A percentile compares a stretch with the other conserved stretches of the same genome.
Conservation (phyloP, 352 stramenopile species). For the Phytophthora fragariae region DNA sequence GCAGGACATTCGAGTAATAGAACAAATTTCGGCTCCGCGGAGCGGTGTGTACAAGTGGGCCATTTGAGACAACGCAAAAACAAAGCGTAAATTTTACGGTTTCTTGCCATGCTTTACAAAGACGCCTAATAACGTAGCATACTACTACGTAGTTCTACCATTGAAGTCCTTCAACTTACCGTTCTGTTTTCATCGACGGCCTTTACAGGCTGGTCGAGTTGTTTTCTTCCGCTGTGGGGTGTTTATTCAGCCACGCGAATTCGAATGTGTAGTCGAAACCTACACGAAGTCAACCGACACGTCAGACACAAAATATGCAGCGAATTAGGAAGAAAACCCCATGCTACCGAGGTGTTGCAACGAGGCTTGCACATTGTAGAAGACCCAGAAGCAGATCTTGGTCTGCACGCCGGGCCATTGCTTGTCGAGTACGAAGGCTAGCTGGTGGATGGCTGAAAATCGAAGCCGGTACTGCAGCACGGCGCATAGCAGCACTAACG, state of each 20-base stretch:
- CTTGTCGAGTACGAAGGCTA: conserved; percentile 47
- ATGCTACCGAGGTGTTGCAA: conserved; percentile 31
- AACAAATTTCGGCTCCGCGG: too few species aligned
- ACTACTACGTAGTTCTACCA: too few species aligned
- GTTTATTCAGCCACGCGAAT: neutral
- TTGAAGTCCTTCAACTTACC: too few species aligned
- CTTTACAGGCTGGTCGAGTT: neutral
- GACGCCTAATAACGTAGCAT: too few species aligned
- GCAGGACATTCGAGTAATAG: too few species aligned
- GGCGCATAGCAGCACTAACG: conserved; percentile 12
- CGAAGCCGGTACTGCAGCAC: conserved; percentile 5
- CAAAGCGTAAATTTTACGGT: too few species aligned
- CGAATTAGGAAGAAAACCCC: too few species aligned
- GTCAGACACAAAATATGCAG: neutral
- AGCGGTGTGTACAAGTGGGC: too few species aligned
- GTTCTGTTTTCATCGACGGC: too few species aligned
- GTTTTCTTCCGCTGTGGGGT: neutral
- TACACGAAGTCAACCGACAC: neutral
- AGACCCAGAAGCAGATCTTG: conserved; percentile 46
- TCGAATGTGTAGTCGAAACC: conserved; percentile 12
- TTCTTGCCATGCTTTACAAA: too few species aligned
- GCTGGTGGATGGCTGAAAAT: conserved; percentile 23
- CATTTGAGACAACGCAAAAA: too few species aligned
- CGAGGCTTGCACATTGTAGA: conserved; percentile 34
- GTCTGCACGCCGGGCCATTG: conserved; percentile 33